Conservation (phyloP, 2,329 filamentous ascomycete species). For the Colletotrichum tanaceti region DNA sequence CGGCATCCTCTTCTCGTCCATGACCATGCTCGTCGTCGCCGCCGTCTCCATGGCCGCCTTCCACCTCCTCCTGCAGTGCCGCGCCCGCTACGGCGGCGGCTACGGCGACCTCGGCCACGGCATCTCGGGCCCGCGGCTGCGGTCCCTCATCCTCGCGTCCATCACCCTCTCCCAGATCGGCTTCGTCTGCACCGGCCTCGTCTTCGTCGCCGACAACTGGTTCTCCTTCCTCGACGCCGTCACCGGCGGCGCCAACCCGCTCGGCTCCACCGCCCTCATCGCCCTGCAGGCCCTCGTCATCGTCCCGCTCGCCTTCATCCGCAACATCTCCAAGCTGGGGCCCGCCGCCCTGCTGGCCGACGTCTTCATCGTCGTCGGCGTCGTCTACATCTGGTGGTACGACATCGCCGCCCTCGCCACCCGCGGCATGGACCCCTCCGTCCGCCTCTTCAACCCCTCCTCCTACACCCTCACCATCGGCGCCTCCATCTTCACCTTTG, state of each 20-base stretch:
- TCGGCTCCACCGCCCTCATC: slow-evolving; percentile 71
- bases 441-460: slow-evolving; percentile 76
- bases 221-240: slow-evolving; percentile 75
- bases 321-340: slow-evolving; percentile 80
- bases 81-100: slow-evolving; percentile 72
- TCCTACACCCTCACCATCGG: slow-evolving; percentile 78
- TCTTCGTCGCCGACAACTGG: slow-evolving; percentile 82
- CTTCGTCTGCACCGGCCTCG: slow-evolving; percentile 81
- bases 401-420: slow-evolving; percentile 68
- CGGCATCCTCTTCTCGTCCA: slow-evolving; percentile 78
- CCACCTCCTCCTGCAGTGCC: slow-evolving; percentile 76
- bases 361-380: slow-evolving; percentile 76
- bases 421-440: slow-evolving; percentile 68
- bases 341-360: slow-evolving; percentile 77
- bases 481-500: slow-evolving; percentile 91
- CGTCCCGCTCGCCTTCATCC: slow-evolving; percentile 75
- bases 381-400: slow-evolving; percentile 79
- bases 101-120: slow-evolving; percentile 79
- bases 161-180: slow-evolving; percentile 81
- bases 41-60: slow-evolving; percentile 77
- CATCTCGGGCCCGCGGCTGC: slow-evolving; percentile 72
- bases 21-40: slow-evolving; percentile 74
- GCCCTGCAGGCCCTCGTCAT: slow-evolving; percentile 73
- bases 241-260: slow-evolving; percentile 57
- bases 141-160: slow-evolving; percentile 74